phyloP scores from a whole-genome alignment of 1,284 basidiomycete genomes.

The Agaricales sp. region DNA sequence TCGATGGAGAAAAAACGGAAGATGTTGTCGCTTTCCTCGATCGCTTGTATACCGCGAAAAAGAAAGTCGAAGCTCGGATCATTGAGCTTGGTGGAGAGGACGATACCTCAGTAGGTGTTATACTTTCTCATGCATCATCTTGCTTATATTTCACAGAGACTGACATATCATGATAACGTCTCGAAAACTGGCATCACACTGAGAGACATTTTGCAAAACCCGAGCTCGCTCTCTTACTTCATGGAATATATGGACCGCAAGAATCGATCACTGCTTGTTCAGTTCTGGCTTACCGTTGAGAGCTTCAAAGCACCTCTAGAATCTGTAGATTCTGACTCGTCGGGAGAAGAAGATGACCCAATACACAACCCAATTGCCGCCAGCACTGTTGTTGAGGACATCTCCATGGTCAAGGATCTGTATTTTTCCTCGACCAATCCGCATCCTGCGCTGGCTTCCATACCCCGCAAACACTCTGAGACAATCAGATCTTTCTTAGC shows the following conservation, averaged over 20 bases:
- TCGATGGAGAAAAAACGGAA: slow-evolving; percentile 72
- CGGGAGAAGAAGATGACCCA: slow-evolving; percentile 55
- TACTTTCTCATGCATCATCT: not conserved
- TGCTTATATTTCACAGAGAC: slow-evolving; percentile 1
- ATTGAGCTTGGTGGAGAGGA: slow-evolving; percentile 61
- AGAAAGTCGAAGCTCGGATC: slow-evolving; percentile 80
- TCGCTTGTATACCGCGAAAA: slow-evolving; percentile 79
- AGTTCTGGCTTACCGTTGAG: slow-evolving; percentile 96
- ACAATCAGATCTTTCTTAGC: slow-evolving; percentile 61
- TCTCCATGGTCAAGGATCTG: slow-evolving; percentile 75
- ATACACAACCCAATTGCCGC: slow-evolving; percentile 50
- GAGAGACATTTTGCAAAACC: slow-evolving; percentile 75
- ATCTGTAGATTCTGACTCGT: slow-evolving; percentile 62
- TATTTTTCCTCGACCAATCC: slow-evolving; percentile 66
- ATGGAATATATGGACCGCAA: slow-evolving; percentile 98
- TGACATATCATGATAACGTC: slow-evolving; percentile 25
- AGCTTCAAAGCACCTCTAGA: slow-evolving; percentile 96
- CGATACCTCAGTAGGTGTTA: slow-evolving; percentile 38
- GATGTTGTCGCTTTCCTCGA: slow-evolving; percentile 82
- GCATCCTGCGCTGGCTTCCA: slow-evolving; percentile 50
- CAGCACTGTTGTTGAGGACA: slow-evolving; percentile 71
- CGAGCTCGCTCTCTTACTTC: slow-evolving; percentile 86
- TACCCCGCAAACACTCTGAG: slow-evolving; percentile 62
- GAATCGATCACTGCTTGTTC: slow-evolving; percentile 75
- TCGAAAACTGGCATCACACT: slow-evolving; percentile 39